Evolutionary conservation across 2,329 filamentous ascomycete genomes (phyloP), one percentile per base, ranked within the genome.

Genomic region (Sphaerulina musiva): DNA sequence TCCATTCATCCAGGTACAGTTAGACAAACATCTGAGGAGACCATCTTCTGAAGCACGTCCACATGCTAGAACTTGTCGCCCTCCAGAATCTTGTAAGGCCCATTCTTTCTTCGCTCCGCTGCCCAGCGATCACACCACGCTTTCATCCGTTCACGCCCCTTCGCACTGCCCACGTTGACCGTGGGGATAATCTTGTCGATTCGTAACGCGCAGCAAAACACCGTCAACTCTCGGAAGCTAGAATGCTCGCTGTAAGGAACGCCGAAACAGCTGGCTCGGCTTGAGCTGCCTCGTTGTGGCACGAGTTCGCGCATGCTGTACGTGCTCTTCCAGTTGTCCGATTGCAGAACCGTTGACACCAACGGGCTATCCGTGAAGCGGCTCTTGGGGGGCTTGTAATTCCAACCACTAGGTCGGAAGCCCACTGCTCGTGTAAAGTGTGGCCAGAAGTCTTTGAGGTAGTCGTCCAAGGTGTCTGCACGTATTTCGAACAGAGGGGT

Each of bases 211-310:
- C 93, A 93, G 62, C 92, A 82, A 68, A 98, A 98, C 80, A 97
- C 85, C 0, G 89, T 92, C 67, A 98, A 72, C 75, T 98, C 93
- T 40, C 92, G 80, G 68, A 98, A 98, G 58, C 88, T 95, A 69
- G 87, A 93, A 70, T 98, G 93, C 73, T 98, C 93, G 48, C 86
- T 91, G 69, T 98, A 98, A 2, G 93, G 93, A 2, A 97, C 93
- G 0, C 89, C 91, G 63, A 95, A 95, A 69, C 90, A 96, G 69
- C 86, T 85, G 38, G 87, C 87, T 63, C 92, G 85, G 46, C 80
- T 80, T 2, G 87, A 91, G 71, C 87, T 91, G 2, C 93, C 93
- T 3, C 89, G 80, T 72, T 95, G 89, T 0, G 89, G 85, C 0
- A 83, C 77, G 40, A 98, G 79, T 55, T 96, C 87, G 6, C 77